Evolutionary conservation across 1,139 yeast genomes (phyloP).

Genomic region (Nematodospora anomalae): DNA sequence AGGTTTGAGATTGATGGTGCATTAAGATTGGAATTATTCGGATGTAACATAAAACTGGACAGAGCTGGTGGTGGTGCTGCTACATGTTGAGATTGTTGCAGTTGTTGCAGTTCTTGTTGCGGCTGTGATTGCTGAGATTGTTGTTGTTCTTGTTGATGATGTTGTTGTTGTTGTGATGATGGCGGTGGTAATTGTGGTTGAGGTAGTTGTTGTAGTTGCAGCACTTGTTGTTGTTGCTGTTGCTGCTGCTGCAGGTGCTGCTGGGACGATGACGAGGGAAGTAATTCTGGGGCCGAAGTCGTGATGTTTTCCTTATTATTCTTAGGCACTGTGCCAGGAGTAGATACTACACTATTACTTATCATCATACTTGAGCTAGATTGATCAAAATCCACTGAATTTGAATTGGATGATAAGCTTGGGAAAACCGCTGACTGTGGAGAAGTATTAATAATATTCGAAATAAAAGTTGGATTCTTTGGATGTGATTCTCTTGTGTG

Average conservation of each 20-base stretch:
- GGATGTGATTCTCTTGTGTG: constrained; percentile 40
- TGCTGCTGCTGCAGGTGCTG: constrained; percentile 3
- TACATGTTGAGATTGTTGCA: background rate
- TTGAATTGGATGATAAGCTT: constrained; percentile 12
- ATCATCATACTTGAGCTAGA: constrained; percentile 7
- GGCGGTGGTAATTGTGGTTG: constrained; percentile 5
- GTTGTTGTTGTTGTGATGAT: background rate
- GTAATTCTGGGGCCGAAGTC: background rate
- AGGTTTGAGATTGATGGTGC: constrained; percentile 4
- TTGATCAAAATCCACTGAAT: constrained; percentile 4
- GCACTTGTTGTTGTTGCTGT: constrained; percentile 1
- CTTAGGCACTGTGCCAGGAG: background rate
- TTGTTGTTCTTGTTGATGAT: constrained; percentile 2
- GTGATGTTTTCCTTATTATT: constrained; percentile 5
- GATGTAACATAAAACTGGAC: constrained; percentile 13
- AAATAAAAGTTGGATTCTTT: constrained; percentile 33
- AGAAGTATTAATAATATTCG: constrained; percentile 38
- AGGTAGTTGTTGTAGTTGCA: constrained; percentile 2
- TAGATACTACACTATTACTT: constrained; percentile 4
- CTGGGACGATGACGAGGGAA: background rate
- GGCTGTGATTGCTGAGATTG: constrained; percentile 2
- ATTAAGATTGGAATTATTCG: constrained; percentile 13
- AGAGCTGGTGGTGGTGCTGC: constrained; percentile 5
- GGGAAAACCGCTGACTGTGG: constrained; percentile 33
- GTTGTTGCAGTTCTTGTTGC: constrained; percentile 1